These are phyloP conservation scores for Usnea hakonensis DNA, from an alignment of 495 filamentous ascomycete species.

Conservation along the genomic window DNA sequence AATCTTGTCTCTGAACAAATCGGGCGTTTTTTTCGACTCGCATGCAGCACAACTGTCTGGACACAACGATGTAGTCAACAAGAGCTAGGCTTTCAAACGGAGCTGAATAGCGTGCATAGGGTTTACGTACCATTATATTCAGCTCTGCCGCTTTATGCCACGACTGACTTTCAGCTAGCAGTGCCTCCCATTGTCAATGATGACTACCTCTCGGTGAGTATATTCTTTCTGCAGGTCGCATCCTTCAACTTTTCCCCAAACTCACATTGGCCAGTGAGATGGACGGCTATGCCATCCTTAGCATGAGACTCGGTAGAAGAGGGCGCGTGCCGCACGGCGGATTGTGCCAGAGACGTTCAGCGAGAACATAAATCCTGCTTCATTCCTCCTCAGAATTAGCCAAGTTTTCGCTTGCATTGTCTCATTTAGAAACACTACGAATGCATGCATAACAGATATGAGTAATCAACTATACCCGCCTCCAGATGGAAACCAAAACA, in stretches of 20 bases:
- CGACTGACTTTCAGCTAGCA: neutral
- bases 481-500: slow-evolving; percentile 2
- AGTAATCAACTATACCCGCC: neutral
- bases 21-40: too few species aligned
- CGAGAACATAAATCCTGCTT: neutral
- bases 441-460: neutral
- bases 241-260: too few species aligned
- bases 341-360: neutral
- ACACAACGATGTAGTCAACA: too few species aligned
- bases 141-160: neutral
- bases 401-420: neutral
- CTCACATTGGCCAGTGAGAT: neutral
- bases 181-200: neutral
- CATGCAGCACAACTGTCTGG: too few species aligned
- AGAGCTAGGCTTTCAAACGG: neutral
- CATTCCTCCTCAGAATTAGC: neutral
- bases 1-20: too few species aligned
- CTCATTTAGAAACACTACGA: neutral
- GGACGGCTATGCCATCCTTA: neutral
- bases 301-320: neutral
- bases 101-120: neutral
- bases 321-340: neutral
- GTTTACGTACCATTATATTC: neutral
- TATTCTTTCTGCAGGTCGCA: neutral
- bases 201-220: neutral